Conservation (phyloP, 129 eudicot genomes). For the Helichrysum umbraculigerum region DNA sequence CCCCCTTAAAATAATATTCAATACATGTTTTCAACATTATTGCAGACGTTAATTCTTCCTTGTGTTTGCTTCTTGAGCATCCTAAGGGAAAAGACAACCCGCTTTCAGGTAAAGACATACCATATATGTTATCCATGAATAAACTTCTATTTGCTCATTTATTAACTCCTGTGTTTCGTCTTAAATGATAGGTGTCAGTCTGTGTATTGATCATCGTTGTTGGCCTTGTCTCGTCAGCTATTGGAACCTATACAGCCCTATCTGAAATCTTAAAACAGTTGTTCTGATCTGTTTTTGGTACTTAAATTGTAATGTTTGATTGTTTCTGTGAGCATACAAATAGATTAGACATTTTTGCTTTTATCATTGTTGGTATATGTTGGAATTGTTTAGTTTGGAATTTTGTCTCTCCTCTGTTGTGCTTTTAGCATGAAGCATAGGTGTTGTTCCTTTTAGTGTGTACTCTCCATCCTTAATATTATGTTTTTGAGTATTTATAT, state of each 20-base stretch:
- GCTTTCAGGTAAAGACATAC: constrained; percentile 53
- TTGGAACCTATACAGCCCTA: constrained; percentile 76
- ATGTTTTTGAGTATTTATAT: not conserved
- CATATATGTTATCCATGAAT: not conserved
- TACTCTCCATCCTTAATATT: not conserved
- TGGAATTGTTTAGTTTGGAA: constrained; percentile 22
- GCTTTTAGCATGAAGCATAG: constrained; percentile 18
- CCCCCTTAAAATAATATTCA: not conserved
- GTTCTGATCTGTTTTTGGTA: constrained; percentile 31
- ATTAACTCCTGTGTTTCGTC: constrained; percentile 5
- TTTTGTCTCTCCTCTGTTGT: constrained; percentile 26
- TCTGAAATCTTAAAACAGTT: constrained; percentile 47
- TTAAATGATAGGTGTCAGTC: constrained; percentile 40
- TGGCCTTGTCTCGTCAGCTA: constrained; percentile 53
- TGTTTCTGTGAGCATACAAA: constrained; percentile 24
- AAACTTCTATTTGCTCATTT: not conserved
- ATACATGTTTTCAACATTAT: constrained; percentile 8
- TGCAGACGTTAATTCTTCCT: constrained; percentile 88
- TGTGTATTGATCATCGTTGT: constrained; percentile 54
- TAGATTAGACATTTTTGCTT: constrained; percentile 19
- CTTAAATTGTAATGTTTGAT: constrained; percentile 10
- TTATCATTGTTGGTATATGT: constrained; percentile 11
- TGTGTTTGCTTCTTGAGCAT: constrained; percentile 84
- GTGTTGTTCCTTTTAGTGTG: constrained; percentile 22
- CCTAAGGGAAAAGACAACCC: constrained; percentile 52